These are phyloP conservation scores for Amanita jacksonii DNA, from an alignment of 768 basidiomycete genomes.

Conservation along the genomic window DNA sequence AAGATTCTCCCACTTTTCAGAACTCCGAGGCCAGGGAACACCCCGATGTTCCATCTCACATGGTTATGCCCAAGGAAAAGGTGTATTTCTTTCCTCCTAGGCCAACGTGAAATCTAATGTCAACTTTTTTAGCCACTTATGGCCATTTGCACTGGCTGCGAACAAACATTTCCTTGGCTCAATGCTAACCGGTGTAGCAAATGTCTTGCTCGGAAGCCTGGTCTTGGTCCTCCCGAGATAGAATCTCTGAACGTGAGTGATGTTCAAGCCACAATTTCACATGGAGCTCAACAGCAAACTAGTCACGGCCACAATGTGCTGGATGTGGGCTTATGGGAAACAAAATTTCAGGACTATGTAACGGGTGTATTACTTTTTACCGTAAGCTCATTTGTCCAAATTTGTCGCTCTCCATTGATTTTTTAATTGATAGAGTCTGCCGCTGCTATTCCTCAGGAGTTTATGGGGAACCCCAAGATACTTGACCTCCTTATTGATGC, in stretches of 20 bases:
- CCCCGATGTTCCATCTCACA: neutral
- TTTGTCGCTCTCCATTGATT: too few species aligned
- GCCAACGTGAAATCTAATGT: neutral
- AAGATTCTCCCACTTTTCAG: slow-evolving; percentile 10
- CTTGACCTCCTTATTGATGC: too few species aligned
- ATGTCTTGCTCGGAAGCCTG: too few species aligned
- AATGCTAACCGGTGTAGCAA: too few species aligned
- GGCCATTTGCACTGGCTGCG: neutral
- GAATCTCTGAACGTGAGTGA: too few species aligned
- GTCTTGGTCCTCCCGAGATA: too few species aligned
- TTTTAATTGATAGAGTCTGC: too few species aligned
- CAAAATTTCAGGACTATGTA: neutral
- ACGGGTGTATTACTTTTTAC: slow-evolving; percentile 1
- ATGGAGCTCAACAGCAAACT: neutral
- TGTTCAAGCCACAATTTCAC: too few species aligned
- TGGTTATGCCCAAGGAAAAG: slow-evolving; percentile 1
- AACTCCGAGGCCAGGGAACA: neutral
- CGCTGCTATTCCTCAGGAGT: too few species aligned
- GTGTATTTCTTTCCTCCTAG: neutral
- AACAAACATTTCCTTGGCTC: too few species aligned
- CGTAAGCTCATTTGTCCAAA: too few species aligned
- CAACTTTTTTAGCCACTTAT: neutral
- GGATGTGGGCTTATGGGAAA: slow-evolving; percentile 1
- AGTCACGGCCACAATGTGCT: slow-evolving; percentile 1
- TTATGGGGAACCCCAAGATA: too few species aligned